phyloP scores from a whole-genome alignment of 2,329 filamentous ascomycete genomes.

The Chalara sp. region DNA sequence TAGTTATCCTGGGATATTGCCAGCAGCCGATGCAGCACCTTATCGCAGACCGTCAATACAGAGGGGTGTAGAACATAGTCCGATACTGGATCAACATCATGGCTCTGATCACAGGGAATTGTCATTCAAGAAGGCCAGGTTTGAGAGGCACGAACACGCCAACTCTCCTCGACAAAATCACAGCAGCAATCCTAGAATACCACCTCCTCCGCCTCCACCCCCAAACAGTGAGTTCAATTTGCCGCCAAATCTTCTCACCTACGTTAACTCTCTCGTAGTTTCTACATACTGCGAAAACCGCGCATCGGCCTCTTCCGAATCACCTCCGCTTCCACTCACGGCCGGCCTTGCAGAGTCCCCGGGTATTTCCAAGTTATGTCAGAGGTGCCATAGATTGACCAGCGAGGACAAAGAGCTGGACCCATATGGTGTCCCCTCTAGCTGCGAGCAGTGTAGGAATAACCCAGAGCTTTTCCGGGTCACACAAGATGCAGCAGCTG shows the following conservation, averaged over 20 bases:
- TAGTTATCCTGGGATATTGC: conserved; percentile 17
- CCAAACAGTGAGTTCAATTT: not conserved
- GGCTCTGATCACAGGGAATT: conserved; percentile 11
- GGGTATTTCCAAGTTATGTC: conserved; percentile 16
- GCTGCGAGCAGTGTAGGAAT: conserved; percentile 17
- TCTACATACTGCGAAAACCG: no score
- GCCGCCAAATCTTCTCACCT: no score
- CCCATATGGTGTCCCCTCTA: conserved; percentile 3
- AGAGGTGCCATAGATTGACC: conserved; percentile 16
- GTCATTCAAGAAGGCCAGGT: conserved; percentile 16
- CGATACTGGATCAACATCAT: conserved; percentile 11
- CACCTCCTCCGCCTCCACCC: not conserved
- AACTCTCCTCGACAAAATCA: conserved; percentile 6
- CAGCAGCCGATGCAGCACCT: conserved; percentile 18
- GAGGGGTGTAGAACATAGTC: conserved; percentile 4
- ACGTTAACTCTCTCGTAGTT: no score
- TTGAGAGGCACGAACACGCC: conserved; percentile 17
- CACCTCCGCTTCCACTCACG: no score
- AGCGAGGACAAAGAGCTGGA: conserved; percentile 12
- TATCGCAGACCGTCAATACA: conserved; percentile 10
- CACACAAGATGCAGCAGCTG: conserved; percentile 18
- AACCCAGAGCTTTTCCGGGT: conserved; percentile 17
- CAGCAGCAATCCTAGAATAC: no score
- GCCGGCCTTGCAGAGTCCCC: conserved; percentile 2
- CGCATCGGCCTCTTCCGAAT: no score